These are phyloP conservation scores for Clitopilus passeckerianus DNA, from an alignment of 768 basidiomycete genomes.

Conservation along the genomic window DNA sequence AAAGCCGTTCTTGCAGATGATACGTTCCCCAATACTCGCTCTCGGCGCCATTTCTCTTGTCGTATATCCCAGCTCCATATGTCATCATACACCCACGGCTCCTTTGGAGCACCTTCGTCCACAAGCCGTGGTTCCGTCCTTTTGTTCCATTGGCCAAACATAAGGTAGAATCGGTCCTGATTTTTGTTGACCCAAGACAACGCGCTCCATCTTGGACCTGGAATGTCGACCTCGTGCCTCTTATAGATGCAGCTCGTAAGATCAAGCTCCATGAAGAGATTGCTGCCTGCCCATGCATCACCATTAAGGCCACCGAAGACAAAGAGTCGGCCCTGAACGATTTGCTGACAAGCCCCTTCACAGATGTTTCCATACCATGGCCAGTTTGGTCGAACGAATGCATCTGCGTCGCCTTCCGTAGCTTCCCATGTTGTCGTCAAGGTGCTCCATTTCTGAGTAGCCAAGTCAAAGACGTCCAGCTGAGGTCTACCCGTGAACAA, in stretches of 20 bases:
- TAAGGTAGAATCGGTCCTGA: slow-evolving; percentile 21
- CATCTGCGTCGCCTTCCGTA: slow-evolving; percentile 8
- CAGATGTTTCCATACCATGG: slow-evolving; percentile 10
- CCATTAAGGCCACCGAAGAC: slow-evolving; percentile 30
- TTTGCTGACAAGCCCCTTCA: slow-evolving; percentile 13
- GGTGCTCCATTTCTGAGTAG: slow-evolving; percentile 23
- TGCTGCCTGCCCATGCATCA: slow-evolving; percentile 23
- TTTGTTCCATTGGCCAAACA: slow-evolving; percentile 28
- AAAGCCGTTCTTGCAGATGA: slow-evolving; percentile 29
- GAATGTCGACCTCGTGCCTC: background rate
- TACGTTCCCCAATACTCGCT: slow-evolving; percentile 26
- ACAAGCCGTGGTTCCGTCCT: slow-evolving; percentile 15
- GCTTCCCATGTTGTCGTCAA: slow-evolving; percentile 17
- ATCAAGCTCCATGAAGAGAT: slow-evolving; percentile 31
- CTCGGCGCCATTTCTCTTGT: slow-evolving; percentile 23
- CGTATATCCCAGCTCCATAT: slow-evolving; percentile 32
- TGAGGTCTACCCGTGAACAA: slow-evolving; percentile 24
- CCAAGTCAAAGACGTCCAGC: slow-evolving; percentile 30
- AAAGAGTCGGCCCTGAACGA: slow-evolving; percentile 27
- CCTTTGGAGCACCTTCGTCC: slow-evolving; percentile 14
- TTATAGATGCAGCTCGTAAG: slow-evolving; percentile 14
- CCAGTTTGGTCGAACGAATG: slow-evolving; percentile 13
- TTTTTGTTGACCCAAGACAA: slow-evolving; percentile 24
- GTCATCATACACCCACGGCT: slow-evolving; percentile 23
- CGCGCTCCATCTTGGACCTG: slow-evolving; percentile 9